phyloP scores from a whole-genome alignment of 352 stramenopile genomes.

The Blastocystis sp. region DNA sequence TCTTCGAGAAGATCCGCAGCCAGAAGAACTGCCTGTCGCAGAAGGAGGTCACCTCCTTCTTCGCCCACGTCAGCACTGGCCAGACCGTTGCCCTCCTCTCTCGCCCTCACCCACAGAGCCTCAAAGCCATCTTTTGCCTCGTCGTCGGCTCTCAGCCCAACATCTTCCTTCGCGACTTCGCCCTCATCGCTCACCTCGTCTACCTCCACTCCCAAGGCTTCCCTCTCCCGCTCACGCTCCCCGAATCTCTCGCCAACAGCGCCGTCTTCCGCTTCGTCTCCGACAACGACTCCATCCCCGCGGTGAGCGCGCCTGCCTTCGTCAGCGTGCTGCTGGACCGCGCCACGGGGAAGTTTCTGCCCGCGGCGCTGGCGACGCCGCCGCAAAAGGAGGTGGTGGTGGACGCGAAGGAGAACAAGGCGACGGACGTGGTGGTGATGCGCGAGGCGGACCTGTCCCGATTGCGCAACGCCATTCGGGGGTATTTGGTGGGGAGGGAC shows the following conservation, averaged over 20 bases:
- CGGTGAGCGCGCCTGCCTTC: neutral
- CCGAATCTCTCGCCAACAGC: neutral
- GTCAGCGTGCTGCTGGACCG: neutral
- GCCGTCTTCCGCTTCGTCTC: conserved; percentile 43
- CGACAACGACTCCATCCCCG: neutral
- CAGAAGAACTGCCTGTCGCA: neutral
- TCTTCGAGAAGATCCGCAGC: conserved; percentile 36
- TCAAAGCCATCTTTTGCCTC: conserved; percentile 4
- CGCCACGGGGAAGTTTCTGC: neutral
- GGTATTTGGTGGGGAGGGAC: neutral
- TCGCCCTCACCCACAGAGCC: neutral
- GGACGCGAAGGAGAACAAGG: neutral
- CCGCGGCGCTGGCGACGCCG: neutral
- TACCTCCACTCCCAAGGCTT: conserved; percentile 36
- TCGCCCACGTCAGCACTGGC: neutral
- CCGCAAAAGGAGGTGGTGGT: neutral
- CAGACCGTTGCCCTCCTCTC: neutral
- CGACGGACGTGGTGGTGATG: neutral
- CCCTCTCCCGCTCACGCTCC: neutral
- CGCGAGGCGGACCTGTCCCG: neutral
- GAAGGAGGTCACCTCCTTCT: conserved; percentile 9
- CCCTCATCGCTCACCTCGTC: conserved; percentile 10
- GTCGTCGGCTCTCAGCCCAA: neutral
- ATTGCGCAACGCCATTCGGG: neutral
- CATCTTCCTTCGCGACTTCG: conserved; percentile 23